phyloP scores from a whole-genome alignment of 2,329 filamentous ascomycete species.

The Calonectria pauciramosa region DNA sequence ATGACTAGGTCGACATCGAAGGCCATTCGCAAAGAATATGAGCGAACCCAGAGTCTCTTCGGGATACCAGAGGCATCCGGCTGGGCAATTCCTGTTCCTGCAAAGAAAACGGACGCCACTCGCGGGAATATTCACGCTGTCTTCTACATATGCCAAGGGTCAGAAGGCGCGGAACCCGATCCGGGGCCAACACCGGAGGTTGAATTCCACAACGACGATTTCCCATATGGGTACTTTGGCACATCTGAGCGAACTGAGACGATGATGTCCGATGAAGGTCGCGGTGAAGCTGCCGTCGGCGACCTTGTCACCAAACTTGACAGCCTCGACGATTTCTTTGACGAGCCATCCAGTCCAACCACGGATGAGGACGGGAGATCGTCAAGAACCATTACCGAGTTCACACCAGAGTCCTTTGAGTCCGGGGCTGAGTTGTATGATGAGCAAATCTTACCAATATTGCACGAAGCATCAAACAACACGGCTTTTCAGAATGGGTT shows the following conservation, averaged over 20 bases:
- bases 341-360: constrained; percentile 74
- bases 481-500: constrained; percentile 92
- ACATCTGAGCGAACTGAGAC: constrained; percentile 83
- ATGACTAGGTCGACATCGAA: constrained; percentile 93
- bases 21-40: constrained; percentile 92
- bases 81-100: constrained; percentile 95
- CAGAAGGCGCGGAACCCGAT: constrained; percentile 69
- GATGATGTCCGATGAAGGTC: constrained; percentile 89
- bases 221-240: constrained; percentile 84
- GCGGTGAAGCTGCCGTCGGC: constrained; percentile 76
- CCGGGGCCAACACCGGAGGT: constrained; percentile 84
- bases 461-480: constrained; percentile 86
- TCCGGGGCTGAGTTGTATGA: constrained; percentile 89
- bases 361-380: constrained; percentile 71
- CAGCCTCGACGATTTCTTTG: constrained; percentile 86
- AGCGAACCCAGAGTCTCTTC: constrained; percentile 92
- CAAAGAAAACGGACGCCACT: constrained; percentile 88
- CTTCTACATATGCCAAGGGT: constrained; percentile 91
- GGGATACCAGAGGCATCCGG: constrained; percentile 96
- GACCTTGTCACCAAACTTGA: constrained; percentile 87
- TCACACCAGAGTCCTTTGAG: constrained; percentile 75
- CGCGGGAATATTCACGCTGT: constrained; percentile 94
- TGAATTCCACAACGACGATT: constrained; percentile 93
- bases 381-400: constrained; percentile 74
- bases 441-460: constrained; percentile 90